Percentiles rank a stretch among this genome's conserved stretches.
Conservation (phyloP, 108 stramenopile species). For the Schizochytrium sp. region DNA sequence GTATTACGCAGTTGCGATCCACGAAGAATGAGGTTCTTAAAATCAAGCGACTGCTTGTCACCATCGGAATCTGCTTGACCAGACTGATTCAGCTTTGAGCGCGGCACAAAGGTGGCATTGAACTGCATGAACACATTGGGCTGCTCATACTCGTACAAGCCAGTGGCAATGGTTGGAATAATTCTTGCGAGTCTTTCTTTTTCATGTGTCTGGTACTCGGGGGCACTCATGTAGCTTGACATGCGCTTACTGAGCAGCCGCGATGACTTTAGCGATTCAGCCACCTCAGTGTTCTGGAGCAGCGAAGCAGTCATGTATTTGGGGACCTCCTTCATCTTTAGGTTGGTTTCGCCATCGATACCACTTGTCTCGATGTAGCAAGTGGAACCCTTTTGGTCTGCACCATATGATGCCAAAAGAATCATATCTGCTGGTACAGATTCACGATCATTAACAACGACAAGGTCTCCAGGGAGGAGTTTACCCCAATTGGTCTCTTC, state of each 20-base stretch:
- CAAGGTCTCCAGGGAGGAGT: slow-evolving; percentile 89
- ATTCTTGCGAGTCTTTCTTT: neutral
- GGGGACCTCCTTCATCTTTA: slow-evolving; percentile 79
- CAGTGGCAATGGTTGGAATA: neutral
- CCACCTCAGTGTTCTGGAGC: neutral
- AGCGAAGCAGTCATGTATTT: slow-evolving; percentile 40
- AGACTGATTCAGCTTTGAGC: neutral
- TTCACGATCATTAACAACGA: slow-evolving; percentile 89
- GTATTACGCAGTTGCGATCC: slow-evolving; percentile 95
- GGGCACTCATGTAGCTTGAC: slow-evolving; percentile 36
- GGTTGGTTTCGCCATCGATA: slow-evolving; percentile 97
- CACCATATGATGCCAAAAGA: slow-evolving; percentile 85
- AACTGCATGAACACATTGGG: slow-evolving; percentile 57
- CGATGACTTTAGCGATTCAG: neutral
- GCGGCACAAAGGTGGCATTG: slow-evolving; percentile 40
- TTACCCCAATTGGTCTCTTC: slow-evolving; percentile 72
- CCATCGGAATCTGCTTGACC: neutral
- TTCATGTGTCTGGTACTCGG: slow-evolving; percentile 1
- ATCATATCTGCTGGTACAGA: slow-evolving; percentile 94
- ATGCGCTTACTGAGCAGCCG: neutral
- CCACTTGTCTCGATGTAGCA: slow-evolving; percentile 93
- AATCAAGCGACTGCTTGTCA: neutral
- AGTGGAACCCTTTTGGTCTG: slow-evolving; percentile 73
- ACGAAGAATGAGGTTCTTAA: slow-evolving; percentile 86
- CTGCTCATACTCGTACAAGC: slow-evolving; percentile 58